These are phyloP conservation scores for Liriodendron chinense DNA, from an alignment of 164 flowering plant species.

Conservation along the genomic window DNA sequence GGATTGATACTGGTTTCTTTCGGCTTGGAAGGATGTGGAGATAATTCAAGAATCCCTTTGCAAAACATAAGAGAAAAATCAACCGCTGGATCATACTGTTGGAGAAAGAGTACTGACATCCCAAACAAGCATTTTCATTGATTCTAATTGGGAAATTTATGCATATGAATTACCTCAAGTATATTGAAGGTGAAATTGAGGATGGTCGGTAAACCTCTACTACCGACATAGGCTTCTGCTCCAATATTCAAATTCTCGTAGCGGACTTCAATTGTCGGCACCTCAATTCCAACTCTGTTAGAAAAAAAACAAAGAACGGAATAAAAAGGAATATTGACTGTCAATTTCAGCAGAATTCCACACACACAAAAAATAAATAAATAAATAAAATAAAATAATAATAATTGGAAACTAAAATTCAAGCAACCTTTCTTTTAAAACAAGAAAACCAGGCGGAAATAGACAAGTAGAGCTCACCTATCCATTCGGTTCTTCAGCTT, in stretches of 20 bases:
- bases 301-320: not conserved
- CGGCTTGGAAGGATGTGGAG: conserved; percentile 12
- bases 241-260: conserved; percentile 67
- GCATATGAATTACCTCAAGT: conserved; percentile 7
- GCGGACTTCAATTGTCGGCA: conserved; percentile 82
- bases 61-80: not conserved
- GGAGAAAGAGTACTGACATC: not conserved
- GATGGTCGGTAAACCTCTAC: conserved; percentile 76
- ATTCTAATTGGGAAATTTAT: no score
- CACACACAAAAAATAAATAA: no score
- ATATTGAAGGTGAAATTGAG: conserved; percentile 31
- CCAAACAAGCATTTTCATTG: not conserved
- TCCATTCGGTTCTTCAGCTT: conserved; percentile 63
- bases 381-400: not conserved
- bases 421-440: no score
- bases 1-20: conserved; percentile 20
- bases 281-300: conserved; percentile 77
- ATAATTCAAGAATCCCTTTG: conserved; percentile 7
- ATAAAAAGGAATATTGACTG: not conserved
- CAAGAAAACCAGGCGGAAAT: no score
- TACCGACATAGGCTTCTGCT: conserved; percentile 68
- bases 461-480: conserved; percentile 28
- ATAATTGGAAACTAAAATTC: no score
- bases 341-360: not conserved
- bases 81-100: no score